A percentile compares a stretch with the other conserved stretches of the same genome.
phyloP scores from a whole-genome alignment of 75 land plant species.

The Cupressus sempervirens region DNA sequence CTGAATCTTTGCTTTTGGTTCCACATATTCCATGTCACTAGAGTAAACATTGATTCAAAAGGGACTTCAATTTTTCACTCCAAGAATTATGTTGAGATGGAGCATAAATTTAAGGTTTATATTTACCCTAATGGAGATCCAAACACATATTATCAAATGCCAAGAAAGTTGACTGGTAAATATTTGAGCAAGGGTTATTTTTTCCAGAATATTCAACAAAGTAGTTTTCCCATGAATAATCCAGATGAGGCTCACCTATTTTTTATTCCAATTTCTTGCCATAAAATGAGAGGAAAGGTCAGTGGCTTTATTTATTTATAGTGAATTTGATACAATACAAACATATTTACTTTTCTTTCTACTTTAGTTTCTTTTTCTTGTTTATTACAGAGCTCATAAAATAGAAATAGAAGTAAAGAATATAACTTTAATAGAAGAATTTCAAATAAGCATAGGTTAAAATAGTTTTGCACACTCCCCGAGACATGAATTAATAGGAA shows the following conservation, averaged over 20 bases:
- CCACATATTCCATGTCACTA: too few relatives aligned
- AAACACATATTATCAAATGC: slow-evolving; percentile 76
- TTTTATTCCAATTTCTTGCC: slow-evolving; percentile 87
- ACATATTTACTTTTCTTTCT: background rate
- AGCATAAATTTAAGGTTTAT: slow-evolving; percentile 57
- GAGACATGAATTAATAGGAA: too few relatives aligned
- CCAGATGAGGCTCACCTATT: slow-evolving; percentile 76
- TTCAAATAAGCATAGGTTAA: too few relatives aligned
- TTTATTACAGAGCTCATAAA: background rate
- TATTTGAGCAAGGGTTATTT: slow-evolving; percentile 93
- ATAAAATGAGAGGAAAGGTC: slow-evolving; percentile 92
- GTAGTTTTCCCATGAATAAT: slow-evolving; percentile 55
- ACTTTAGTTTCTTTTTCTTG: background rate
- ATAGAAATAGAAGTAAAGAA: too few relatives aligned
- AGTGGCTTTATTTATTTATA: background rate
- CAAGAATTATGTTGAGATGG: slow-evolving; percentile 52
- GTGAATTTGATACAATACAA: background rate
- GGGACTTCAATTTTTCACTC: slow-evolving; percentile 29
- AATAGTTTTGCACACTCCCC: too few relatives aligned
- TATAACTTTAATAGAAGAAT: too few relatives aligned
- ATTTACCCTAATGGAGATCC: slow-evolving; percentile 84
- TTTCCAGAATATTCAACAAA: slow-evolving; percentile 82
- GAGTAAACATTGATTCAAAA: slow-evolving; percentile 8
- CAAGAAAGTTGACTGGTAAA: slow-evolving; percentile 86
- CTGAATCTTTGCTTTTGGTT: too few relatives aligned